A percentile compares a stretch with the other conserved stretches of the same genome.
These are phyloP conservation scores for Xenoacremonium recifei DNA, from an alignment of 2,329 filamentous ascomycete genomes.

Conservation along the genomic window DNA sequence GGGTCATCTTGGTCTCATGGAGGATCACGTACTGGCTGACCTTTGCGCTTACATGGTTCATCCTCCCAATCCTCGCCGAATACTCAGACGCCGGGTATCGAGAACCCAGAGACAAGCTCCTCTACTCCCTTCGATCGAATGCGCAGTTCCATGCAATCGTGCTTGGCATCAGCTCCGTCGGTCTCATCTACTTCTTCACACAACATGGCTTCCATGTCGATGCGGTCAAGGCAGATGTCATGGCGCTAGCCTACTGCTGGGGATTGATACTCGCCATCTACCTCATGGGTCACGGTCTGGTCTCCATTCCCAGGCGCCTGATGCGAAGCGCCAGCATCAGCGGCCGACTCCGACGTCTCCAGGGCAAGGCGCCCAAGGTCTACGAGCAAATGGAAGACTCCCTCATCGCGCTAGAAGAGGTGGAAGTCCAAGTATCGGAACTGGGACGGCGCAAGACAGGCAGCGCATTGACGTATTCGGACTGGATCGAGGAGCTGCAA, in stretches of 20 bases:
- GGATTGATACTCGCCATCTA: slow-evolving; percentile 90
- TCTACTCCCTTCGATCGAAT: slow-evolving; percentile 85
- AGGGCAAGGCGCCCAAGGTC: slow-evolving; percentile 74
- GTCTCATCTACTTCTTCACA: slow-evolving; percentile 79
- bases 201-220: slow-evolving; percentile 73
- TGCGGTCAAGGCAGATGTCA: slow-evolving; percentile 79
- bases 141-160: slow-evolving; percentile 85
- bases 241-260: slow-evolving; percentile 95
- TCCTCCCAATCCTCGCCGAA: slow-evolving; percentile 89
- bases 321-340: slow-evolving; percentile 78
- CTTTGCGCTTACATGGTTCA: slow-evolving; percentile 91
- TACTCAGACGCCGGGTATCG: slow-evolving; percentile 94
- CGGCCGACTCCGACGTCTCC: slow-evolving; percentile 70
- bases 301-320: slow-evolving; percentile 81
- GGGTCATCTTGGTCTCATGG: slow-evolving; percentile 83
- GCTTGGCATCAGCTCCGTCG: slow-evolving; percentile 66
- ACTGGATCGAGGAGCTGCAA: slow-evolving; percentile 94
- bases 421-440: slow-evolving; percentile 78
- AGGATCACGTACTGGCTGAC: slow-evolving; percentile 97
- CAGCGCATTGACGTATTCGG: slow-evolving; percentile 71
- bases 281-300: slow-evolving; percentile 94
- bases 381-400: slow-evolving; percentile 89
- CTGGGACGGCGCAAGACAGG: slow-evolving; percentile 79
- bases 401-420: slow-evolving; percentile 71
- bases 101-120: slow-evolving; percentile 74